Conservation (phyloP, 768 basidiomycete species). For the Cystobasidium ongulense region DNA sequence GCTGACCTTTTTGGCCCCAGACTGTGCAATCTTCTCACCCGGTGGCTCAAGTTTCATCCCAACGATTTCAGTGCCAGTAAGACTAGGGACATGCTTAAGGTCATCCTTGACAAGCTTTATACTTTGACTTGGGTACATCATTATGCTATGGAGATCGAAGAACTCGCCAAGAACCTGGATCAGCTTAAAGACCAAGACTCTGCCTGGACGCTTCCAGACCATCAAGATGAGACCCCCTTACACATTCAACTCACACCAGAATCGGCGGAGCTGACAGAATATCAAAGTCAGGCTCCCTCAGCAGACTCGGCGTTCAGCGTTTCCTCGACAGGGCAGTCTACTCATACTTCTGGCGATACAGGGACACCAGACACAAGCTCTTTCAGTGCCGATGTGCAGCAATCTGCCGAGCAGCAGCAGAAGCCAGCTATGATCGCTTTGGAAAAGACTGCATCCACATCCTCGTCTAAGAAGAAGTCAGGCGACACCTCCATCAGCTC, state of each 20-base stretch:
- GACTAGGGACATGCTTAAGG: constrained; percentile 31
- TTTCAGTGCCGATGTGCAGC: background rate
- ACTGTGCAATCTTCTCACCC: constrained; percentile 37
- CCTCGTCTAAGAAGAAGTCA: background rate
- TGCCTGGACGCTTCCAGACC: constrained; percentile 39
- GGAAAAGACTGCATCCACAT: background rate
- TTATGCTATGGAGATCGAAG: constrained; percentile 40
- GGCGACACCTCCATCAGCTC: background rate
- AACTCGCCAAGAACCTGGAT: constrained; percentile 26
- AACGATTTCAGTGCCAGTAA: constrained; percentile 38
- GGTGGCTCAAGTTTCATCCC: constrained; percentile 39
- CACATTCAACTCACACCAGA: background rate
- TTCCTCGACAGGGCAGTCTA: background rate
- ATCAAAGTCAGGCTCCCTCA: constrained; percentile 4
- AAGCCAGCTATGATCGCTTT: background rate
- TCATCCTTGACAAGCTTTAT: constrained; percentile 36
- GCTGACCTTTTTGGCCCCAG: constrained; percentile 16
- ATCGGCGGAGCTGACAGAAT: background rate
- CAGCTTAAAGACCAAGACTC: constrained; percentile 29
- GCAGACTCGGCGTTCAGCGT: background rate
- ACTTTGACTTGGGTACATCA: constrained; percentile 39
- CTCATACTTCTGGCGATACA: background rate
- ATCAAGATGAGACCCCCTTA: background rate
- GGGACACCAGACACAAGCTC: background rate
- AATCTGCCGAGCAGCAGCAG: background rate